Conservation (phyloP, 2,329 filamentous ascomycete genomes). For the Aspergillus costaricaensis region DNA sequence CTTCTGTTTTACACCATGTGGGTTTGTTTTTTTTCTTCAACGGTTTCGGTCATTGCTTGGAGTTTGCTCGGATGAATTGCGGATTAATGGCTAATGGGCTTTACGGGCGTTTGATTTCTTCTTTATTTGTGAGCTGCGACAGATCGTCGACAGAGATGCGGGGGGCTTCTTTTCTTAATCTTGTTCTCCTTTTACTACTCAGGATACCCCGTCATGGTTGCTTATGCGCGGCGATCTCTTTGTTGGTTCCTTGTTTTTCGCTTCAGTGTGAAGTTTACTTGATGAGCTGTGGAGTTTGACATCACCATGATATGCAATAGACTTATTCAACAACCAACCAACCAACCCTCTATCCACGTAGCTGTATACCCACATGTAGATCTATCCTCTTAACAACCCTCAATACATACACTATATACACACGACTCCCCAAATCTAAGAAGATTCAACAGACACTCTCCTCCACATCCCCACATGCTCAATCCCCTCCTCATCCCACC, state of each 20-base stretch:
- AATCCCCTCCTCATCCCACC: slow-evolving; percentile 83
- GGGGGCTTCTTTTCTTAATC: slow-evolving; percentile 19
- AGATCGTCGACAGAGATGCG: slow-evolving; percentile 20
- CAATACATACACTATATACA: background rate
- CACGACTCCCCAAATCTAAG: background rate
- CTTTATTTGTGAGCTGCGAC: slow-evolving; percentile 13
- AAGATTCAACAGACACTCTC: slow-evolving; percentile 29
- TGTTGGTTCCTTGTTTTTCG: slow-evolving; percentile 16
- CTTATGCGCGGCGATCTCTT: slow-evolving; percentile 28
- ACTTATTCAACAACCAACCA: background rate
- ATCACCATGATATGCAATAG: background rate
- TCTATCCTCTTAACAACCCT: no score
- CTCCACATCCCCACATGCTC: slow-evolving; percentile 83
- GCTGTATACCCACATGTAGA: background rate
- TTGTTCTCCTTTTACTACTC: slow-evolving; percentile 24
- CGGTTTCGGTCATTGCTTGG: slow-evolving; percentile 20
- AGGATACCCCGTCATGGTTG: slow-evolving; percentile 41
- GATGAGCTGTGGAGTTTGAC: no score
- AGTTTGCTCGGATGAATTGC: slow-evolving; percentile 16
- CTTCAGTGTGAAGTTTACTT: background rate
- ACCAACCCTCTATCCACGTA: background rate
- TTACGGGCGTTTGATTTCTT: slow-evolving; percentile 13
- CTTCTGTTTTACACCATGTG: background rate
- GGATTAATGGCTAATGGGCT: slow-evolving; percentile 8
- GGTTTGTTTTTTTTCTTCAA: background rate